A percentile compares a stretch with the other conserved stretches of the same genome.
Conservation (phyloP, 148 eudicot genomes). For the Spergularia bocconei region DNA sequence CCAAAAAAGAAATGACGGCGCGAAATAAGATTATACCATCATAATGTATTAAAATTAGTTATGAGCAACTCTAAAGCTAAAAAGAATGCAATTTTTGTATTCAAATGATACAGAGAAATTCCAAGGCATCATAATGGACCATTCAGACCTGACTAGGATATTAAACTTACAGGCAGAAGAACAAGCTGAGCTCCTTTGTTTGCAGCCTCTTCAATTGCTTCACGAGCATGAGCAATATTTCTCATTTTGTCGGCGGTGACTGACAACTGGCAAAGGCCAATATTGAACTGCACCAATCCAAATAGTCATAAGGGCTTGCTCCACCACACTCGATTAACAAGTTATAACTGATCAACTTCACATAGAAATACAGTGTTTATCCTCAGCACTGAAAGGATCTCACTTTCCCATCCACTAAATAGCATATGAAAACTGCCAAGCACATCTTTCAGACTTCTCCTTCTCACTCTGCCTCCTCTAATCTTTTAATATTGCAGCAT, state of each 20-base stretch:
- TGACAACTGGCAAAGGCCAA: constrained; percentile 72
- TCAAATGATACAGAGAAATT: not conserved
- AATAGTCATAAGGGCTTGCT: not conserved
- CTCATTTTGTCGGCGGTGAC: constrained; percentile 74
- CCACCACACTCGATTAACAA: not conserved
- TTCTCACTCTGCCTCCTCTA: not conserved
- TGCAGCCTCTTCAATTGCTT: constrained; percentile 70
- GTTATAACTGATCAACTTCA: not conserved
- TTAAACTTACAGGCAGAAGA: constrained; percentile 58
- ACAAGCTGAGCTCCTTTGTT: constrained; percentile 69
- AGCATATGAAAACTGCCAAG: not conserved
- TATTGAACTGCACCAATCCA: constrained; percentile 56
- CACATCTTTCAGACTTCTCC: not conserved
- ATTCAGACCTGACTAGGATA: not conserved
- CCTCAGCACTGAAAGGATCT: not conserved
- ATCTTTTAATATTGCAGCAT: not conserved
- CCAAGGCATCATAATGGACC: not conserved
- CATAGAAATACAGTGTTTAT: not conserved
- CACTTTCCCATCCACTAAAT: not conserved
- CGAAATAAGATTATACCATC: too few species aligned
- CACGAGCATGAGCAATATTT: constrained; percentile 72
- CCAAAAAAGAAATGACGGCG: too few species aligned
- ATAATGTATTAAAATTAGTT: not conserved
- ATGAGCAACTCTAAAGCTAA: not conserved
- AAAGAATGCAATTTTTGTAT: too few species aligned